Base-by-base conservation (phyloP, 768 basidiomycete species). In the Termitomyces sp. region DNA sequence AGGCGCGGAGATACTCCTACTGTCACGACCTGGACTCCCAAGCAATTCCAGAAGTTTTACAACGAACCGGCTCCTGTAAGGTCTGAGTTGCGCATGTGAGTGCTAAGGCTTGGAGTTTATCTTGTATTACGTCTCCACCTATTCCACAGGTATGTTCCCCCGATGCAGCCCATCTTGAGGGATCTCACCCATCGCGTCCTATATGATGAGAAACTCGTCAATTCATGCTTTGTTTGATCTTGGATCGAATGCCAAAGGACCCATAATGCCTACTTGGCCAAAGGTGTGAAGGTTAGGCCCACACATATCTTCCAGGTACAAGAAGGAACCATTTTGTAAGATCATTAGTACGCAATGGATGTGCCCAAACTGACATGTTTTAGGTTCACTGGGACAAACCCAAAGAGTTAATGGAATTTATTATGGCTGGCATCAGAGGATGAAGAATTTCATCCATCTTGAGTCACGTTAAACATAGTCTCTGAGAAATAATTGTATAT, bases 101-200 rank as follows among this genome's bases (percentile, higher is more conserved):
- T n/a, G n/a, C n/a, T n/a, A n/a, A n/a, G n/a, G n/a, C n/a, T n/a
- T n/a, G n/a, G n/a, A n/a, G n/a, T n/a, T n/a, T n/a, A n/a, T n/a
- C n/a, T n/a, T n/a, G n/a, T n/a, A n/a, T n/a, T n/a, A n/a, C n/a
- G n/a, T n/a, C n/a, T n/a, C n/a, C n/a, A n/a, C n/a, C n/a, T n/a
- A n/a, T n/a, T n/a, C 13, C 24, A 33, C 34, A 47, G 46, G 46
- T 32, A 47, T 43, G 46, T 49, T 18, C 51, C 45, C 8, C 59
- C 66, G 13, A 65, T 72, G 62, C 68, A 71, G 44, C 33, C n/a
- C 2, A 53, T 58, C 18, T 69, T 14, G 43, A 32, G 43, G 3
- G 58, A 64, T 26, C 58, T 65, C 39, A 36, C 65, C 5, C 56
- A 67, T 20, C 43, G 47, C 1, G 64, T 55, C 6, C 42, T 72